Evolutionary conservation across 371 early-diverging fungal species (phyloP).

Genomic region (Zopfochytrium polystomum): DNA sequence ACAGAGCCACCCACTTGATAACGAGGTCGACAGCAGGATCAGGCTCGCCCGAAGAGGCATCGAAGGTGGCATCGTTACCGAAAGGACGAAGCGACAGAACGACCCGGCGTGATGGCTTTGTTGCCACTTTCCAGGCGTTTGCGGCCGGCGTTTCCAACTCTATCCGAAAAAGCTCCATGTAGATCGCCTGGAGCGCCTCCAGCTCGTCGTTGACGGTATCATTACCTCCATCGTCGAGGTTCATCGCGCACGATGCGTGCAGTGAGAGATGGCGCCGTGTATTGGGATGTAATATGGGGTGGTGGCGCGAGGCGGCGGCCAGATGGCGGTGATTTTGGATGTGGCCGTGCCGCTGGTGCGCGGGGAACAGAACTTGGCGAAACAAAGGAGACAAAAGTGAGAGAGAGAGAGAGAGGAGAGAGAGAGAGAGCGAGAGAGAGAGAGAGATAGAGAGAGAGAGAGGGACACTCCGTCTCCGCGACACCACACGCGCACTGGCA

Average conservation of each 20-base stretch:
- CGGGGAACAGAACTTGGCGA: too few species aligned
- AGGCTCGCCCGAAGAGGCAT: too few species aligned
- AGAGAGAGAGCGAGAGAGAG: too few species aligned
- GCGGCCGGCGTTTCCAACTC: conserved; percentile 14
- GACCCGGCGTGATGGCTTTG: conserved; percentile 2
- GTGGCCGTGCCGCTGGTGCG: background rate
- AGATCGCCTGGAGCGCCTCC: conserved; percentile 34
- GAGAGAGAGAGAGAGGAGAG: too few species aligned
- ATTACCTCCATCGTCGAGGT: conserved; percentile 15
- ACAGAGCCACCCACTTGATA: conserved; percentile 20
- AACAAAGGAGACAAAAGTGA: too few species aligned
- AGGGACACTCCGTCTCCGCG: too few species aligned
- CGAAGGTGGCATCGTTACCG: conserved; percentile 20
- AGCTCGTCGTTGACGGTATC: conserved; percentile 24
- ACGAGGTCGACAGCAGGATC: conserved; percentile 21
- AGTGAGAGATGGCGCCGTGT: too few species aligned
- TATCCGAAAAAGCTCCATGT: conserved; percentile 29
- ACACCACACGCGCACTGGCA: too few species aligned
- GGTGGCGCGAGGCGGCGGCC: too few species aligned
- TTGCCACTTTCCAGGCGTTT: conserved; percentile 33
- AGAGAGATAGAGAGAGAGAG: too few species aligned
- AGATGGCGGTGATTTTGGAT: background rate
- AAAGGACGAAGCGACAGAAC: conserved; percentile 20
- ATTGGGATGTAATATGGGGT: too few species aligned
- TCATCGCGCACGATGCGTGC: background rate